These are phyloP conservation scores for Aspergillus sp. DNA, from an alignment of 2,329 filamentous ascomycete genomes.

Conservation along the genomic window DNA sequence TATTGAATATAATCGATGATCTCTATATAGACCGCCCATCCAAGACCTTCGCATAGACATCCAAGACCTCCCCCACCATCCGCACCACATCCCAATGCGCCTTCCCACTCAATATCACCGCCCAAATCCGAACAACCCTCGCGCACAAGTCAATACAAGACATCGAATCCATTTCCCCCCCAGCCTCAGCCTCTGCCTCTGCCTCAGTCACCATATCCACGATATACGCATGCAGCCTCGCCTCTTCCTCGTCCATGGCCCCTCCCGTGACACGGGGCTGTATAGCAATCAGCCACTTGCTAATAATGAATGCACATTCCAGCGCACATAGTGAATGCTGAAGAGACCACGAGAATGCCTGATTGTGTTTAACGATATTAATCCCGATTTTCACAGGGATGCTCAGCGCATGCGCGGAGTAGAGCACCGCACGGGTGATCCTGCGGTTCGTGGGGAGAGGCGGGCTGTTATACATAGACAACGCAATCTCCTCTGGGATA, in stretches of 20 bases:
- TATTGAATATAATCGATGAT: too few species aligned
- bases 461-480: neutral
- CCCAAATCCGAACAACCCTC: neutral
- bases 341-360: constrained; percentile 19
- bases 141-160: neutral
- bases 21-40: too few species aligned
- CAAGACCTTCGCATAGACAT: neutral
- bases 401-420: constrained; percentile 13
- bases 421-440: constrained; percentile 5
- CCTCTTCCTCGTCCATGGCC: neutral
- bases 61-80: neutral
- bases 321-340: constrained; percentile 22
- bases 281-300: constrained; percentile 29
- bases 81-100: neutral
- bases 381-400: constrained; percentile 14
- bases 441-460: neutral
- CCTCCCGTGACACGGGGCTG: too few species aligned
- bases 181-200: neutral
- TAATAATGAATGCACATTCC: constrained; percentile 32
- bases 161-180: too few species aligned
- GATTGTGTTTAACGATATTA: constrained; percentile 8
- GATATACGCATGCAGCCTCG: neutral
- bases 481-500: neutral
- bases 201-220: neutral
- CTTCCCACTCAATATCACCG: neutral